Evolutionary conservation across 441 rosid species (phyloP), one percentile per base, ranked within the genome.

Genomic region (Manihot esculenta): DNA sequence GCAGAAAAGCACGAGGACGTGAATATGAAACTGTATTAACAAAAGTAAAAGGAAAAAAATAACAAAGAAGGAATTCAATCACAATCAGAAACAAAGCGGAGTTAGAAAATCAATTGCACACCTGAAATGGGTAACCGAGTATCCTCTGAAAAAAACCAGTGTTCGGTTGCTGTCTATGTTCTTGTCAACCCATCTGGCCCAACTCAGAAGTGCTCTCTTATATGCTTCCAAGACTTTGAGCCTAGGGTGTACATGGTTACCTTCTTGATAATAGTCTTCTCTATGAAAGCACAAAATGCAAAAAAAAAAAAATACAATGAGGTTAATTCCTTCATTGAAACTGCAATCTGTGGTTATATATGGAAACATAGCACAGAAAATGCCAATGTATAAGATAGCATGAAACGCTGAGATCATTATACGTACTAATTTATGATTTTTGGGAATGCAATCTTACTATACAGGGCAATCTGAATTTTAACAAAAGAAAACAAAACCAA

Each of bases 151-250:
- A 77, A 91, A 84, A 27, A 88, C 92, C 57, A 75, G 87, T 14
- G 97, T 74, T 83, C 76, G 85, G 10, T 24, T 30, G 2, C 85
- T 75, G 75, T 89, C 82, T 41, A 87, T 80, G 70, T 87, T 88
- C 72, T 80, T 63, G 80, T 91, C 90, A 20, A 89, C 75, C 97
- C 97, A 91, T 84, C 81, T 84, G 60, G 84, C 87, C 97, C 95
- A 91, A 66, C 95, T 89, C 2, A 77, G 70, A 74, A 89, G 84
- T 13, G 92, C 93, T 71, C 88, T 86, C 64, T 68, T 82, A 73
- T 86, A 86, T 42, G 95, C 97, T 76, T 77, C 83, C 61, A 82
- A 75, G 51, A 85, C 92, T 66, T 85, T 85, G 55, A 91, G 74
- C 63, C 83, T 81, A 11, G 72, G 76, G 74, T 89, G 80, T 10